Evolutionary conservation across 352 stramenopile species (phyloP).

Genomic region (Vaucheria bursata): DNA sequence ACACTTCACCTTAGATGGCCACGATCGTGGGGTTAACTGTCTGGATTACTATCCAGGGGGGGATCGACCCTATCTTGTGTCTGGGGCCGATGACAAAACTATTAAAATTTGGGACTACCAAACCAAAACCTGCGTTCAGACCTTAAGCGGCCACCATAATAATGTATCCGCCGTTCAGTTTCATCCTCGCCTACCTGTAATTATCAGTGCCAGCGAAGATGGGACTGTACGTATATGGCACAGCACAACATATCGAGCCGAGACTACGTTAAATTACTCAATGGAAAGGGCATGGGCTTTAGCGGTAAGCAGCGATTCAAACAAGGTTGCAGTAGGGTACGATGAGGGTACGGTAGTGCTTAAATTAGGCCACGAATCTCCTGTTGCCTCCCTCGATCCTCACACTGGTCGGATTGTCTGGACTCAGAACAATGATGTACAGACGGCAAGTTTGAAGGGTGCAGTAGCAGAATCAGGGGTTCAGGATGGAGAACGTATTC

Average conservation of each 20-base stretch:
- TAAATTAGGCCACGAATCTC: slow-evolving; percentile 91
- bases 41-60: slow-evolving; percentile 96
- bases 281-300: slow-evolving; percentile 96
- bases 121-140: slow-evolving; percentile 98
- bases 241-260: slow-evolving; percentile 82
- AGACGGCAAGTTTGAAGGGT: slow-evolving; percentile 80
- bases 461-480: slow-evolving; percentile 56
- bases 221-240: slow-evolving; percentile 86
- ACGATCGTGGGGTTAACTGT: slow-evolving; percentile 96
- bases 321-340: slow-evolving; percentile 58
- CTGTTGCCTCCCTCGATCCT: slow-evolving; percentile 93
- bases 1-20: slow-evolving; percentile 86
- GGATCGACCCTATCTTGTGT: slow-evolving; percentile 97
- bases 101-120: slow-evolving; percentile 99
- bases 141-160: slow-evolving; percentile 94
- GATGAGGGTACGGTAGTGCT: slow-evolving; percentile 87
- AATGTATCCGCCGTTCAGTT: slow-evolving; percentile 96
- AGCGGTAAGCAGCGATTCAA: slow-evolving; percentile 46
- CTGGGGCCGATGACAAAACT: slow-evolving; percentile 68
- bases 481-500: slow-evolving; percentile 75
- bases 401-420: slow-evolving; percentile 75
- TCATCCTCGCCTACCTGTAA: slow-evolving; percentile 94
- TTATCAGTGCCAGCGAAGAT: slow-evolving; percentile 93
- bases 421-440: slow-evolving; percentile 95
- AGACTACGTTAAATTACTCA: slow-evolving; percentile 98